Percentiles rank a stretch among this genome's conserved stretches.
phyloP scores from a whole-genome alignment of 2,329 filamentous ascomycete species.

The Fusarium nanum region DNA sequence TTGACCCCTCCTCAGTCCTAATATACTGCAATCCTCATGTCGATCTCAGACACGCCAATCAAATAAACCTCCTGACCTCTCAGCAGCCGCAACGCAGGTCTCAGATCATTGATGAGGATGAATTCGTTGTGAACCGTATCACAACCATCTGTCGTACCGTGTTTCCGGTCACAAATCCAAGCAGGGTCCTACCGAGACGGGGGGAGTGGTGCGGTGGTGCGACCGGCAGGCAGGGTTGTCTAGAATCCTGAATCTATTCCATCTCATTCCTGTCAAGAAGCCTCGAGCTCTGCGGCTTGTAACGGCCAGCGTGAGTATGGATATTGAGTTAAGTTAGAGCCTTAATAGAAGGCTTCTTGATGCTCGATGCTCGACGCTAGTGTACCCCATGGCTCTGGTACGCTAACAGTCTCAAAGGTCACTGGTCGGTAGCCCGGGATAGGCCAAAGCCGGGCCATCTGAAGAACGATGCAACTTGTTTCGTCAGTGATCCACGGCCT shows the following conservation, averaged over 20 bases:
- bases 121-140: slow-evolving; percentile 36
- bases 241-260: slow-evolving; percentile 35
- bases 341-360: slow-evolving; percentile 17
- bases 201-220: slow-evolving; percentile 23
- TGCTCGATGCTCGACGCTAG: slow-evolving; percentile 32
- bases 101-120: slow-evolving; percentile 37
- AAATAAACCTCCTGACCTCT: slow-evolving; percentile 17
- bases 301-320: slow-evolving; percentile 32
- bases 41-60: slow-evolving; percentile 38
- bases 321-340: slow-evolving; percentile 3
- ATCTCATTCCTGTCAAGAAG: slow-evolving; percentile 35
- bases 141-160: slow-evolving; percentile 35
- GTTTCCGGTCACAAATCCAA: slow-evolving; percentile 35
- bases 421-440: slow-evolving; percentile 32
- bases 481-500: slow-evolving; percentile 40
- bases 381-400: slow-evolving; percentile 43
- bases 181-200: slow-evolving; percentile 26
- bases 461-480: slow-evolving; percentile 38
- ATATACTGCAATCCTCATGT: slow-evolving; percentile 10
- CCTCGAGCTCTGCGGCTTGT: slow-evolving; percentile 25
- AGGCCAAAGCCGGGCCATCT: slow-evolving; percentile 38
- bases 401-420: slow-evolving; percentile 40
- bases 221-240: slow-evolving; percentile 14
- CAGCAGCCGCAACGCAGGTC: slow-evolving; percentile 22
- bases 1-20: slow-evolving; percentile 36